A percentile compares a stretch with the other conserved stretches of the same genome.
Evolutionary conservation across 192 early-diverging fungal species (phyloP).

Genomic region (Backusella australiensis): DNA sequence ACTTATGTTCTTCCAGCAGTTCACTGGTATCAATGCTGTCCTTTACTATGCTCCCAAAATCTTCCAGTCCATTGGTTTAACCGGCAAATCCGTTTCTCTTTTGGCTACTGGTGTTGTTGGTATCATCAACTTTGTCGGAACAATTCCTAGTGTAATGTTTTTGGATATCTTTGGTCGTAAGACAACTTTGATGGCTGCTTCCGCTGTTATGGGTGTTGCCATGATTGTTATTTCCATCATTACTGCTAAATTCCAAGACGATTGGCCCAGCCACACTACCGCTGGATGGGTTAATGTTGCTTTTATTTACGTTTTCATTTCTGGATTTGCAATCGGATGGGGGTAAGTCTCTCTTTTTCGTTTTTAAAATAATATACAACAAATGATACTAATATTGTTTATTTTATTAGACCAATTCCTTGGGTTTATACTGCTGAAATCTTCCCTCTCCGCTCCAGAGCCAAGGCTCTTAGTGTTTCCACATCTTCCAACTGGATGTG

Average conservation of each 20-base stretch:
- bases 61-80: conserved; percentile 57
- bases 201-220: conserved; percentile 31
- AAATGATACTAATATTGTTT: conserved; percentile 22
- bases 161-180: conserved; percentile 73
- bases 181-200: conserved; percentile 61
- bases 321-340: conserved; percentile 57
- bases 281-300: conserved; percentile 46
- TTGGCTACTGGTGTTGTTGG: conserved; percentile 65
- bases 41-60: conserved; percentile 70
- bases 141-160: conserved; percentile 69
- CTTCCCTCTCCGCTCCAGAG: conserved; percentile 70
- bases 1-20: conserved; percentile 68
- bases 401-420: conserved; percentile 52
- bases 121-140: conserved; percentile 70
- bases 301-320: conserved; percentile 68
- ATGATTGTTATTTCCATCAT: conserved; percentile 40
- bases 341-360: background rate
- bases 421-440: conserved; percentile 72
- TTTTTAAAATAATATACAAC: background rate
- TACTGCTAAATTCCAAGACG: conserved; percentile 37
- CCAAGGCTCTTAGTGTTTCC: conserved; percentile 73
- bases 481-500: conserved; percentile 84
- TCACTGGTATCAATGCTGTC: conserved; percentile 73
- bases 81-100: conserved; percentile 40
- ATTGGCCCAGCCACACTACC: conserved; percentile 23